These are phyloP conservation scores for Triticum urartu DNA, from an alignment of 176 grass and related monocot species.

Conservation along the genomic window DNA sequence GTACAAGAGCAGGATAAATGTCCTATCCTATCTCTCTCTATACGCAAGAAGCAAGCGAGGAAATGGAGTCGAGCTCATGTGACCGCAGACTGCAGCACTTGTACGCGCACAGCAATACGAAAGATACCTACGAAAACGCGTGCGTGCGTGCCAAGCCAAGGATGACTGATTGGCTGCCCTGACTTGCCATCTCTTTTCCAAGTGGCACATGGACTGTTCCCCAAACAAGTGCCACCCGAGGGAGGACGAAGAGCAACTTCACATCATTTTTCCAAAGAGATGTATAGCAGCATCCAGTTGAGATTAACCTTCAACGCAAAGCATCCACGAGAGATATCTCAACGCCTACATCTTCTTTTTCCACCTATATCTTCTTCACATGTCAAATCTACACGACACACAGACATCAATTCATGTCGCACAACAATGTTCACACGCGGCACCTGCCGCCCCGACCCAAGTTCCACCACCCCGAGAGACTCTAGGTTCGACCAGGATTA, in stretches of 20 bases:
- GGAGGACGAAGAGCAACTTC: not conserved
- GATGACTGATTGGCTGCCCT: not conserved
- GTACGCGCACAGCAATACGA: not conserved
- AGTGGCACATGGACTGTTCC: not conserved
- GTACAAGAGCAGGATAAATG: not conserved
- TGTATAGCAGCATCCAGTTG: conserved; percentile 27
- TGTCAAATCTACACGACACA: conserved; percentile 64
- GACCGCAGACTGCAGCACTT: not conserved
- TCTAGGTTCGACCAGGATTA: not conserved
- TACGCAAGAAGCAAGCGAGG: not conserved
- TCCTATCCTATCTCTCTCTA: not conserved
- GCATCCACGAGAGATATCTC: conserved; percentile 24
- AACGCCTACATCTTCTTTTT: conserved; percentile 45
- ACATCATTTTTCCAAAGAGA: not conserved
- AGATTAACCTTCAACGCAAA: conserved; percentile 28
- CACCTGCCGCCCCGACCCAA: conserved; percentile 5
- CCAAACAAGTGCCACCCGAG: not conserved
- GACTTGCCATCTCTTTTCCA: not conserved
- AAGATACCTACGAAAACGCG: not conserved
- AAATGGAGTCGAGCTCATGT: not conserved
- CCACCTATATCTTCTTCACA: conserved; percentile 62
- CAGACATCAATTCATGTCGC: conserved; percentile 18
- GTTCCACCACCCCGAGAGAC: not conserved
- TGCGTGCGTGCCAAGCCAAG: not conserved
- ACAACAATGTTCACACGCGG: conserved; percentile 22